phyloP scores from a whole-genome alignment of 148 eudicot genomes.

The Amaranthus hypochondriacus region DNA sequence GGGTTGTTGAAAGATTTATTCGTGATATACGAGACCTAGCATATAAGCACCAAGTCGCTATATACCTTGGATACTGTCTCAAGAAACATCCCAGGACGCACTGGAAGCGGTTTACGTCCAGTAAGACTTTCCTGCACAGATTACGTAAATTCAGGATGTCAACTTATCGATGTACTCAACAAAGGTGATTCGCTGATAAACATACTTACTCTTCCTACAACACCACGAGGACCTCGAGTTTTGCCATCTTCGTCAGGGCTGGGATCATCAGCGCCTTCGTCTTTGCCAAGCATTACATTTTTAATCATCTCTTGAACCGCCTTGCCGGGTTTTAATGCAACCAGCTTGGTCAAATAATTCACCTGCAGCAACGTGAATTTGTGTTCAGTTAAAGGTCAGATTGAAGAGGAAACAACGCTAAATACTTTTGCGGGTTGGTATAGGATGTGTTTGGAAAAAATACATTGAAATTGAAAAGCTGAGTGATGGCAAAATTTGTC shows the following conservation, averaged over 20 bases:
- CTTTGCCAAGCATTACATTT: slow-evolving; percentile 87
- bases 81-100: slow-evolving; percentile 99
- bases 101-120: slow-evolving; percentile 71
- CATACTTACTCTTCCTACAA: slow-evolving; percentile 65
- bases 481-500: slow-evolving; percentile 16
- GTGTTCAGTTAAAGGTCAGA: not conserved
- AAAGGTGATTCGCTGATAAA: not conserved
- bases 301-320: slow-evolving; percentile 82
- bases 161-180: not conserved
- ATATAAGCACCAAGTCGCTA: not conserved
- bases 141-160: not conserved
- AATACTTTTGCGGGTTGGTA: not conserved
- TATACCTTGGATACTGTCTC: slow-evolving; percentile 93
- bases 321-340: slow-evolving; percentile 78
- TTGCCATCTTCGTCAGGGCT: slow-evolving; percentile 36
- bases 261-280: slow-evolving; percentile 78
- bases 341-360: slow-evolving; percentile 81
- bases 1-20: not conserved
- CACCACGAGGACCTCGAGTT: slow-evolving; percentile 35
- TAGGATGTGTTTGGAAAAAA: not conserved
- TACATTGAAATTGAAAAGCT: no score
- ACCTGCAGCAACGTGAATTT: slow-evolving; percentile 48
- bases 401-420: not conserved
- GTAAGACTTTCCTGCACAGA: slow-evolving; percentile 63
- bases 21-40: not conserved